Percentiles rank a stretch among this genome's conserved stretches.
These are phyloP conservation scores for Pseudogymnoascus sp. DNA, from an alignment of 2,329 filamentous ascomycete species.

Conservation along the genomic window DNA sequence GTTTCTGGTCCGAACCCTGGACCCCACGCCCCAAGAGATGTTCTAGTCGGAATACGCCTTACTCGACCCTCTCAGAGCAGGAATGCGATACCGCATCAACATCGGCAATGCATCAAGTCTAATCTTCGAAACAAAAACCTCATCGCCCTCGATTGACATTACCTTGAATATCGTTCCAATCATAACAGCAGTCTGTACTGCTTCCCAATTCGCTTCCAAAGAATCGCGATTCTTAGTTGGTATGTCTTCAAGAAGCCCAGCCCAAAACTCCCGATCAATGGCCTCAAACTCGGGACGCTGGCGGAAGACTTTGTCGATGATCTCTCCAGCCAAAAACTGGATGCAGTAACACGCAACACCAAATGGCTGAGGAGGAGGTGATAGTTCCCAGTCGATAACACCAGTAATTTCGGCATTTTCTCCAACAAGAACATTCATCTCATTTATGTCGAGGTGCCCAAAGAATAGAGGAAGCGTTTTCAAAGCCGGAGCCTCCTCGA, in stretches of 20 bases:
- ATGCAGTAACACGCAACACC: constrained; percentile 11
- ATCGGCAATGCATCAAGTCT: background rate
- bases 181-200: constrained; percentile 1
- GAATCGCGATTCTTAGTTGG: background rate
- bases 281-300: background rate
- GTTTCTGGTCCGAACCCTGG: background rate
- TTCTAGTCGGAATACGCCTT: background rate
- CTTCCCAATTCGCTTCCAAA: background rate
- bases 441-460: background rate
- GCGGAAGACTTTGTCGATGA: background rate
- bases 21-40: background rate
- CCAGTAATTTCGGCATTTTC: constrained; percentile 10
- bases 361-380: constrained; percentile 9
- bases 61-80: background rate
- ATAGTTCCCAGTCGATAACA: constrained; percentile 14
- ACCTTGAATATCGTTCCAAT: constrained; percentile 4
- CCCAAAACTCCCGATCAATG: background rate
- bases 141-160: background rate
- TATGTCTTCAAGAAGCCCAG: constrained; percentile 8
- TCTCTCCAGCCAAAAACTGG: constrained; percentile 10
- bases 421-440: constrained; percentile 7
- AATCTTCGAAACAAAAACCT: background rate
- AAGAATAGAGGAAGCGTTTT: background rate
- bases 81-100: background rate
- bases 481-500: background rate